Evolutionary conservation across 345 rosid genomes (phyloP).

Genomic region (Euphorbia pulcherrima): DNA sequence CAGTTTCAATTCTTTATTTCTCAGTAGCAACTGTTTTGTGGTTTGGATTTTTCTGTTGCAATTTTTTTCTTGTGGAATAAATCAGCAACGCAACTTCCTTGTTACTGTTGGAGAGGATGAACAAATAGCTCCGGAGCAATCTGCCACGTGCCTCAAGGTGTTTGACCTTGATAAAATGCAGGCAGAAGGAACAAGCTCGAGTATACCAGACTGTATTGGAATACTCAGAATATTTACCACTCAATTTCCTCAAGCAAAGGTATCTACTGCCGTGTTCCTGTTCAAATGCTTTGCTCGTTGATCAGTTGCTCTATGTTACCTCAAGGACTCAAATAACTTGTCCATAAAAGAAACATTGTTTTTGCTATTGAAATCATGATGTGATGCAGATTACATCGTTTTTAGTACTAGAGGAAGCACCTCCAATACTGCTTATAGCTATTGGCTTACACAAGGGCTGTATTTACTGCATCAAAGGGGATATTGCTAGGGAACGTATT

Average conservation of each 20-base stretch:
- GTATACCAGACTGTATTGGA: slow-evolving; percentile 77
- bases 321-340: not conserved
- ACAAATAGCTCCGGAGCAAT: slow-evolving; percentile 67
- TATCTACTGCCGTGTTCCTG: slow-evolving; percentile 17
- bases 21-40: not conserved
- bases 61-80: not conserved
- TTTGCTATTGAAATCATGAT: slow-evolving; percentile 13
- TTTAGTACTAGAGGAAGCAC: slow-evolving; percentile 91
- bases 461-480: slow-evolving; percentile 92
- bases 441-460: slow-evolving; percentile 82
- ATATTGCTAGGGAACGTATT: slow-evolving; percentile 90
- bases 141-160: slow-evolving; percentile 82
- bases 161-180: slow-evolving; percentile 89
- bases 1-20: not conserved
- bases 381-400: slow-evolving; percentile 80
- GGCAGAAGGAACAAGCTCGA: slow-evolving; percentile 72
- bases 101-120: slow-evolving; percentile 91
- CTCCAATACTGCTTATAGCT: slow-evolving; percentile 84
- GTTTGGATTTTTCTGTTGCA: not conserved
- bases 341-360: not conserved
- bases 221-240: slow-evolving; percentile 80
- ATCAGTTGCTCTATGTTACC: not conserved
- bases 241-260: slow-evolving; percentile 96
- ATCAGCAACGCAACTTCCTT: slow-evolving; percentile 88
- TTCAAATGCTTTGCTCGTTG: not conserved